phyloP scores from a whole-genome alignment of 2,329 filamentous ascomycete genomes.

The Colletotrichum sp. region DNA sequence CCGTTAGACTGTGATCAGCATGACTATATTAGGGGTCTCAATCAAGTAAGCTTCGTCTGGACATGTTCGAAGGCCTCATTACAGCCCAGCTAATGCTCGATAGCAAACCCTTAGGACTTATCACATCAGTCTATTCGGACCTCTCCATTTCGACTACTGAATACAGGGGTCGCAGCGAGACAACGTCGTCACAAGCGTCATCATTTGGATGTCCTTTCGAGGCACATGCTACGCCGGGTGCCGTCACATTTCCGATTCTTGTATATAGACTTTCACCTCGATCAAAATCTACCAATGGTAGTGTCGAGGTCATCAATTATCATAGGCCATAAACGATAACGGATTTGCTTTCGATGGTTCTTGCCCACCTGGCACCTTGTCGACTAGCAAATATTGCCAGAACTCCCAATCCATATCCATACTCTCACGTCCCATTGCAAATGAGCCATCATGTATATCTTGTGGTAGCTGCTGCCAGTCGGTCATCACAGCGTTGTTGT shows the following conservation, averaged over 20 bases:
- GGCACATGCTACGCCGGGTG: neutral
- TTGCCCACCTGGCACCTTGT: neutral
- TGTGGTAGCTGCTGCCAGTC: neutral
- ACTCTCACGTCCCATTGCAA: neutral
- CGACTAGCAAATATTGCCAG: neutral
- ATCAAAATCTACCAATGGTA: neutral
- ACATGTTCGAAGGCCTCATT: neutral
- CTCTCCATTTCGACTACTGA: neutral
- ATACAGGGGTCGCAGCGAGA: neutral
- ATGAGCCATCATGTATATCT: neutral
- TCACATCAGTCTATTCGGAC: neutral
- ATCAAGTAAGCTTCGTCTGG: neutral
- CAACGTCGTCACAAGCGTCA: neutral
- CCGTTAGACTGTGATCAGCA: neutral
- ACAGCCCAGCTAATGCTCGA: accelerated
- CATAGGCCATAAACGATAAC: neutral
- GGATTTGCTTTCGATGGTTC: neutral
- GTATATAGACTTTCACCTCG: neutral
- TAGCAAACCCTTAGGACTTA: neutral
- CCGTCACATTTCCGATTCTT: neutral
- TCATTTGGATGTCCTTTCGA: neutral
- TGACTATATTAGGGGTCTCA: neutral
- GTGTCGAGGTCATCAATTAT: neutral
- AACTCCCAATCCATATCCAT: neutral
- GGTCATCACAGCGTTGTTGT: neutral